Conservation (phyloP, 108 stramenopile species). For the Mediolabrus comicus region DNA sequence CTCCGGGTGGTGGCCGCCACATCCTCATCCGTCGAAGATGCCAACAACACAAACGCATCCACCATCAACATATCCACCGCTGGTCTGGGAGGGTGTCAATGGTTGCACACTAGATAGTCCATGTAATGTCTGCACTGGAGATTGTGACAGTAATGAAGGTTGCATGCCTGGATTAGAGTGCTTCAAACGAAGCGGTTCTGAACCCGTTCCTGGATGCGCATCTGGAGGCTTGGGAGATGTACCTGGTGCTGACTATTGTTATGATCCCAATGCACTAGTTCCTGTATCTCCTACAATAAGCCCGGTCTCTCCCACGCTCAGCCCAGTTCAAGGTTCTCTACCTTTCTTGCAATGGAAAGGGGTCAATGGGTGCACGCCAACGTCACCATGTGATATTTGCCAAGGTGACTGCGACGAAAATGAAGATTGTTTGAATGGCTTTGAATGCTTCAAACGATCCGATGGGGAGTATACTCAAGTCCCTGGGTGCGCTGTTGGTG, state of each 20-base stretch:
- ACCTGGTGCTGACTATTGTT: slow-evolving; percentile 40
- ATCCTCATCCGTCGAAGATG: neutral
- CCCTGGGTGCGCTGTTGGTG: slow-evolving; percentile 32
- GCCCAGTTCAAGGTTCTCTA: neutral
- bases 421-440: slow-evolving; percentile 43
- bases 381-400: slow-evolving; percentile 48
- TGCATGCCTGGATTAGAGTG: slow-evolving; percentile 58
- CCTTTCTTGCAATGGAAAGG: slow-evolving; percentile 20
- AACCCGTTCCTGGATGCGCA: slow-evolving; percentile 59
- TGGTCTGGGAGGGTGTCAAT: slow-evolving; percentile 16
- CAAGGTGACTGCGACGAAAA: slow-evolving; percentile 65
- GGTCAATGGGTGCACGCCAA: slow-evolving; percentile 25
- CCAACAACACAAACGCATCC: neutral
- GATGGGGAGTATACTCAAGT: slow-evolving; percentile 28
- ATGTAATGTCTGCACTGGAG: slow-evolving; percentile 55
- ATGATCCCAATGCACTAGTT: slow-evolving; percentile 8
- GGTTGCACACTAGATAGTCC: slow-evolving; percentile 25
- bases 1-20: neutral
- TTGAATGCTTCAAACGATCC: slow-evolving; percentile 29
- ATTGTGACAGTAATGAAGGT: slow-evolving; percentile 60
- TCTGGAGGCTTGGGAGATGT: slow-evolving; percentile 42
- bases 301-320: neutral
- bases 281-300: neutral
- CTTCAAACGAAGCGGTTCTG: slow-evolving; percentile 31
- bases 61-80: slow-evolving; percentile 1